These are phyloP conservation scores for Penicillium occitanis DNA, from an alignment of 2,329 filamentous ascomycete genomes.

Conservation along the genomic window DNA sequence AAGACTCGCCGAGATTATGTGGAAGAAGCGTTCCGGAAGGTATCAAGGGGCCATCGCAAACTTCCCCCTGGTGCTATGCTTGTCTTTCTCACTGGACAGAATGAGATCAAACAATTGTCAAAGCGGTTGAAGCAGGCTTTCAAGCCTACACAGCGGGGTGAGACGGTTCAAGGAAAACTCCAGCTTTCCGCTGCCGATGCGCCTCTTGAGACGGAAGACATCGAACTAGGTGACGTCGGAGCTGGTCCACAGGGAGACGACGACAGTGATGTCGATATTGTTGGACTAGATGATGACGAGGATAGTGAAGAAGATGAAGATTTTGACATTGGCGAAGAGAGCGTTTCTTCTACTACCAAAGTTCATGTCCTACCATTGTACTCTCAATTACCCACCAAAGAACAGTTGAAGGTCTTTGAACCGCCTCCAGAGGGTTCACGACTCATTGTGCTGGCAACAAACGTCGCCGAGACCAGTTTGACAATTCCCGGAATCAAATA, in stretches of 20 bases:
- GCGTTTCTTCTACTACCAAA: conserved; percentile 60
- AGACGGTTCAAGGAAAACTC: conserved; percentile 64
- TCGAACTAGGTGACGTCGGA: conserved; percentile 69
- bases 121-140: conserved; percentile 73
- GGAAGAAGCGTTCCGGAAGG: conserved; percentile 84
- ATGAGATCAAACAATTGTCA: conserved; percentile 82
- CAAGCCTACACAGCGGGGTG: conserved; percentile 52
- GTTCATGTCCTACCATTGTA: conserved; percentile 93
- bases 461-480: conserved; percentile 94
- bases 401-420: conserved; percentile 90
- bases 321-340: conserved; percentile 65
- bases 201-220: conserved; percentile 79
- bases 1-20: conserved; percentile 84
- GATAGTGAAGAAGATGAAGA: conserved; percentile 64
- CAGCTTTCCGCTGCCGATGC: conserved; percentile 74
- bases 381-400: conserved; percentile 83
- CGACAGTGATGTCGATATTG: conserved; percentile 60
- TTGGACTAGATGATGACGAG: conserved; percentile 47
- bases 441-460: conserved; percentile 87
- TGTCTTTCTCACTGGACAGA: conserved; percentile 90
- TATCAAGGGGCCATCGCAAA: conserved; percentile 83
- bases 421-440: conserved; percentile 77
- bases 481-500: conserved; percentile 95
- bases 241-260: conserved; percentile 52
- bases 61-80: conserved; percentile 87